Evolutionary conservation across 208 protist species (phyloP).

Genomic region (Crithidia bombi): DNA sequence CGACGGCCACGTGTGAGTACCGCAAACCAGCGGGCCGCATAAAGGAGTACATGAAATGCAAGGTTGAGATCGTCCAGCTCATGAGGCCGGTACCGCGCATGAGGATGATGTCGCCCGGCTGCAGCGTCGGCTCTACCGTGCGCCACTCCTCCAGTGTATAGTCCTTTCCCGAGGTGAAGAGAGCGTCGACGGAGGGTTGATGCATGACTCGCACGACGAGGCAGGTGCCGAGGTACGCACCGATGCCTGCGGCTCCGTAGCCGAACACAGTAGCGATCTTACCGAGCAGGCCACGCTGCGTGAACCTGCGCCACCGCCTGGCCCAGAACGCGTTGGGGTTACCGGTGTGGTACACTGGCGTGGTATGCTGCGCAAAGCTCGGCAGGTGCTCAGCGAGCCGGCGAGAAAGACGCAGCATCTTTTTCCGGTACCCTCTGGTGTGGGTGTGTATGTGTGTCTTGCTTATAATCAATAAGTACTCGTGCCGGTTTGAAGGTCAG

Average conservation of each 20-base stretch:
- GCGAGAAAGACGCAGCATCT: slow-evolving; percentile 16
- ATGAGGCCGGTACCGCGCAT: slow-evolving; percentile 62
- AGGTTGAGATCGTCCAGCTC: slow-evolving; percentile 60
- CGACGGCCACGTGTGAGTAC: slow-evolving; percentile 88
- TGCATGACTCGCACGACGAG: slow-evolving; percentile 38
- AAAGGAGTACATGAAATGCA: slow-evolving; percentile 54
- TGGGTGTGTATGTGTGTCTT: too few relatives aligned
- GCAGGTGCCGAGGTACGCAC: slow-evolving; percentile 47
- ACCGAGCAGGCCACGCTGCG: slow-evolving; percentile 2
- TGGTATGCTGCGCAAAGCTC: slow-evolving; percentile 15
- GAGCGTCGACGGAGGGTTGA: slow-evolving; percentile 34
- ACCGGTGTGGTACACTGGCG: slow-evolving; percentile 1
- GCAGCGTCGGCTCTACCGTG: slow-evolving; percentile 76
- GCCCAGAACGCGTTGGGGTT: slow-evolving; percentile 12
- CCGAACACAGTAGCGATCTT: slow-evolving; percentile 33
- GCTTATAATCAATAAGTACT: too few relatives aligned
- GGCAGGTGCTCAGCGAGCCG: slow-evolving; percentile 21
- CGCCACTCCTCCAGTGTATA: slow-evolving; percentile 70
- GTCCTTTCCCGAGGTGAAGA: slow-evolving; percentile 51
- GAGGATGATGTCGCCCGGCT: slow-evolving; percentile 75
- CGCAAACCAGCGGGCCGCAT: slow-evolving; percentile 55
- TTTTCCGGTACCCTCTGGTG: too few relatives aligned
- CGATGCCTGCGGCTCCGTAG: slow-evolving; percentile 13
- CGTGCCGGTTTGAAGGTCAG: too few relatives aligned
- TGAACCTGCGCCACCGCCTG: slow-evolving; percentile 32